phyloP scores from a whole-genome alignment of 2,329 filamentous ascomycete species.

The Orbilia blumenaviensis region DNA sequence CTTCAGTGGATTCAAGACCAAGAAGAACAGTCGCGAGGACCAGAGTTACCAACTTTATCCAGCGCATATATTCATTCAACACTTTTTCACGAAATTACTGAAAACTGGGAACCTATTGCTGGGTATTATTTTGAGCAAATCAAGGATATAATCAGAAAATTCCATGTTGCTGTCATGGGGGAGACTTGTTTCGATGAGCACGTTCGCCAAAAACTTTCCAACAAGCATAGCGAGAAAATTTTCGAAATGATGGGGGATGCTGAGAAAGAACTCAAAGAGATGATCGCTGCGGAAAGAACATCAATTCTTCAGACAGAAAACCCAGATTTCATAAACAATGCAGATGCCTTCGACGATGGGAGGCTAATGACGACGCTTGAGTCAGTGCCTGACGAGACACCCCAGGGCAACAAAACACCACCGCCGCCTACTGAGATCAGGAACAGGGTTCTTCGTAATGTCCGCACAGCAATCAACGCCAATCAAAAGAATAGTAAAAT shows the following conservation, averaged over 20 bases:
- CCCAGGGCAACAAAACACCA: neutral
- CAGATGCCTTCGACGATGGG: neutral
- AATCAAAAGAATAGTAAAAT: constrained; percentile 1
- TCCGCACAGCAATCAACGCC: constrained; percentile 14
- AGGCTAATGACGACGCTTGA: constrained; percentile 26
- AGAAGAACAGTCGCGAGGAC: constrained; percentile 2
- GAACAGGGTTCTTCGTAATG: constrained; percentile 19
- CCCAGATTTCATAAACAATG: constrained; percentile 21
- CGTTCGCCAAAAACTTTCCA: constrained; percentile 22
- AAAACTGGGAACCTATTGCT: constrained; percentile 31
- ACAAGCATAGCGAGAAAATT: neutral
- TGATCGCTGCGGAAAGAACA: constrained; percentile 27
- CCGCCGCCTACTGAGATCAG: neutral
- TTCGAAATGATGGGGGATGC: neutral
- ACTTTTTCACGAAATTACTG: constrained; percentile 7
- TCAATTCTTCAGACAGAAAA: constrained; percentile 30
- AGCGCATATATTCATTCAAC: constrained; percentile 20
- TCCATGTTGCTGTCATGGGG: constrained; percentile 6
- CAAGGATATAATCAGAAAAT: neutral
- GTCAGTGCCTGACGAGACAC: neutral
- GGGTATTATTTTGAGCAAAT: constrained; percentile 3
- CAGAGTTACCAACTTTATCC: neutral
- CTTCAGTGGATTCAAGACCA: constrained; percentile 11
- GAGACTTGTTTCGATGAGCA: constrained; percentile 3
- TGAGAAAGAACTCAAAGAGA: neutral